Conservation (phyloP, 148 eudicot species). For the Cornus florida region DNA sequence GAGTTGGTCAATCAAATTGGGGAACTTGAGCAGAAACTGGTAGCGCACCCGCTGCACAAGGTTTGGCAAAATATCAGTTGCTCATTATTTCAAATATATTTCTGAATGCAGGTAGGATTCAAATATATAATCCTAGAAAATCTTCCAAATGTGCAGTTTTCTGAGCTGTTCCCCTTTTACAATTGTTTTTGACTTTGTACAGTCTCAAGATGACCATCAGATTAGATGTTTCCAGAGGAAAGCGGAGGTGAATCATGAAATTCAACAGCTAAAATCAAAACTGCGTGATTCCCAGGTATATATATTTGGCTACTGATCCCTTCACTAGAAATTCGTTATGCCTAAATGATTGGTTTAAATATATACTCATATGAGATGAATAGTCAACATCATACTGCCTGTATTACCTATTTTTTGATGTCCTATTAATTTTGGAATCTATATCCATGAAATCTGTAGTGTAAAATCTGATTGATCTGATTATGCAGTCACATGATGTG, state of each 20-base stretch:
- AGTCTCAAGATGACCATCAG: constrained; percentile 90
- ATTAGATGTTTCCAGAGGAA: constrained; percentile 82
- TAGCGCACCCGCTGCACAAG: constrained; percentile 85
- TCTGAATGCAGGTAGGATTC: constrained; percentile 1
- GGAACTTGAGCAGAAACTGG: constrained; percentile 71
- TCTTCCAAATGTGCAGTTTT: not conserved
- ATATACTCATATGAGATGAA: not conserved
- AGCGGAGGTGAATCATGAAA: constrained; percentile 95
- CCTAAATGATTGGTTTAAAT: not conserved
- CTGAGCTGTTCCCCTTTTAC: not conserved
- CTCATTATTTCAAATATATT: not conserved
- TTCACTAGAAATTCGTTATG: not conserved
- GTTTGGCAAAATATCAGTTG: constrained; percentile 25
- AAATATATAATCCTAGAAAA: not conserved
- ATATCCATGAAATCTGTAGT: constrained; percentile 1
- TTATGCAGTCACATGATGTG: not conserved
- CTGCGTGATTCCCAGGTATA: constrained; percentile 97
- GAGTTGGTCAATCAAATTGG: constrained; percentile 83
- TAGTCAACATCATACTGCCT: not conserved
- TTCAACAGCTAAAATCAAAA: constrained; percentile 86
- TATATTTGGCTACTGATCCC: not conserved
- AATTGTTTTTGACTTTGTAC: constrained; percentile 13
- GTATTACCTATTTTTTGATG: not conserved
- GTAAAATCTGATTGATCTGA: not conserved
- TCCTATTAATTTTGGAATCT: not conserved